Percentiles rank a stretch among this genome's conserved stretches.
Evolutionary conservation across 1,284 basidiomycete genomes (phyloP).

Genomic region (Melampsora larici-populina): DNA sequence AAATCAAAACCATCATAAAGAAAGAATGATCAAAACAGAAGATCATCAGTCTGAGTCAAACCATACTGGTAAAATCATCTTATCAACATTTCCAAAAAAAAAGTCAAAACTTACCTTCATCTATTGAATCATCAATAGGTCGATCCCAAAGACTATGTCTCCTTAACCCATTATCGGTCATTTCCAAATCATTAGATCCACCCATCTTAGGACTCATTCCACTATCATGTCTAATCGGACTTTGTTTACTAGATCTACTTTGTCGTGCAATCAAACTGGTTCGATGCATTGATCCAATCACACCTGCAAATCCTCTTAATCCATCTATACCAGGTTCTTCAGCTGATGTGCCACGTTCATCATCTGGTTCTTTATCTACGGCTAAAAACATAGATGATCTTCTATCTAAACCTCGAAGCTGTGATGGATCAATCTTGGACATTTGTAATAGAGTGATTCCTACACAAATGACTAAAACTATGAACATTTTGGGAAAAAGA

Average conservation of each 20-base stretch:
- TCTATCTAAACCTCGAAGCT: conserved; percentile 47
- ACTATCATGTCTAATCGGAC: background rate
- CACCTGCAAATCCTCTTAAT: conserved; percentile 52
- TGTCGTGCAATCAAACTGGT: conserved; percentile 50
- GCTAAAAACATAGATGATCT: conserved; percentile 21
- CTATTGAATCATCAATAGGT: conserved; percentile 19
- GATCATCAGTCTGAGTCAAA: too few species aligned
- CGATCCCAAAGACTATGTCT: conserved; percentile 32
- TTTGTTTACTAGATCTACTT: conserved; percentile 16
- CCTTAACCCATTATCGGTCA: conserved; percentile 7
- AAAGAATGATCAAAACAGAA: too few species aligned
- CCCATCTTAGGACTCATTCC: conserved; percentile 11
- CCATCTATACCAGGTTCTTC: conserved; percentile 53
- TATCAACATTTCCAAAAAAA: too few species aligned
- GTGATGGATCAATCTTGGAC: conserved; percentile 65
- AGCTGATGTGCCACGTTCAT: conserved; percentile 8
- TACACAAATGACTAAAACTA: conserved; percentile 54
- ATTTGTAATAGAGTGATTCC: conserved; percentile 94
- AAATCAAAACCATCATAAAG: too few species aligned
- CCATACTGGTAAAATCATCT: too few species aligned
- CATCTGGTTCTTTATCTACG: conserved; percentile 28
- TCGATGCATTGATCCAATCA: conserved; percentile 52
- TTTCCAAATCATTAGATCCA: background rate
- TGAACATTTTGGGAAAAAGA: too few species aligned
- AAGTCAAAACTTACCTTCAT: background rate